Percentiles rank a stretch among this genome's conserved stretches.
These are phyloP conservation scores for Nakaseomyces kungkrabaensis DNA, from an alignment of 1,139 yeast genomes.

Conservation along the genomic window DNA sequence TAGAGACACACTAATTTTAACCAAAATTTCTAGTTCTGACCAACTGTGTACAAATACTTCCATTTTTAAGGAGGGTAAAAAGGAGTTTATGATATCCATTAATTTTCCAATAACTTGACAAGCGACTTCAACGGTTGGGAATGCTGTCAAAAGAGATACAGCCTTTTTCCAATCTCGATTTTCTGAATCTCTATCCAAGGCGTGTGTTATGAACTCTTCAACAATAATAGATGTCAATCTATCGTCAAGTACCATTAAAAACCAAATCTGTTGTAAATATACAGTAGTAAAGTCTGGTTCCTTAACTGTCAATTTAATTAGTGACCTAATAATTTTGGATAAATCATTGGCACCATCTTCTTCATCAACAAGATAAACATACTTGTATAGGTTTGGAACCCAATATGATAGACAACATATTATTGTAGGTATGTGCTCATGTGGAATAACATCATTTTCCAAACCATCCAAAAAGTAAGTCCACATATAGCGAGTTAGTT, in stretches of 20 bases:
- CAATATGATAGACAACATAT: conserved; percentile 64
- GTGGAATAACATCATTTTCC: conserved; percentile 15
- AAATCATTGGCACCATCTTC: conserved; percentile 51
- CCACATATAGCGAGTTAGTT: conserved; percentile 39
- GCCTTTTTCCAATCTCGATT: conserved; percentile 60
- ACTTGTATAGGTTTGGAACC: conserved; percentile 57
- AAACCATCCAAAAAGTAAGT: conserved; percentile 23
- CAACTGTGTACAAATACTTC: conserved; percentile 50
- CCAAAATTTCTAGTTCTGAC: conserved; percentile 63
- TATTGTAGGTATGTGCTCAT: conserved; percentile 17
- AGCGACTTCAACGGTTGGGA: conserved; percentile 65
- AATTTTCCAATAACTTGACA: conserved; percentile 53
- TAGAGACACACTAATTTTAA: conserved; percentile 54
- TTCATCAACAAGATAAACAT: conserved; percentile 44
- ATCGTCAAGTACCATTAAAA: conserved; percentile 51
- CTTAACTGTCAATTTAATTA: conserved; percentile 47
- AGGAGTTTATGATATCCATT: conserved; percentile 38
- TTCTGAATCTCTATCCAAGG: conserved; percentile 65
- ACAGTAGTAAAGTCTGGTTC: conserved; percentile 36
- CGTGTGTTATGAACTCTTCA: conserved; percentile 65
- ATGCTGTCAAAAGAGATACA: conserved; percentile 50
- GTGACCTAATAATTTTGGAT: conserved; percentile 50
- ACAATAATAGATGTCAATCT: conserved; percentile 48
- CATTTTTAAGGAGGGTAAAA: conserved; percentile 36
- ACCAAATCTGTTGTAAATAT: conserved; percentile 61